Conservation (phyloP, 192 early-diverging fungal species). For the Coemansia sp. region DNA sequence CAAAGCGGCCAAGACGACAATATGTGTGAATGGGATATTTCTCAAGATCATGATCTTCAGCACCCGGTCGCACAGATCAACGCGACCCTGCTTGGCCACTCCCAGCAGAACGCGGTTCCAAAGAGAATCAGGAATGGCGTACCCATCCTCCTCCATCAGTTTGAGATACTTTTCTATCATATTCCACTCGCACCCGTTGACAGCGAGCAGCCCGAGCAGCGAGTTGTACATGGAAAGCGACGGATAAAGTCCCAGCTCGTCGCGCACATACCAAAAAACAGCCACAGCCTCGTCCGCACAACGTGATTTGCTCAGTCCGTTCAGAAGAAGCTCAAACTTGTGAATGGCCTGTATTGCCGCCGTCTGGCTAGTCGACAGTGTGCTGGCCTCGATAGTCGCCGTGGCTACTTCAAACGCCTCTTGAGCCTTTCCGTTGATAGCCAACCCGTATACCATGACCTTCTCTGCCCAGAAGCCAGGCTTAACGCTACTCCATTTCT, state of each 20-base stretch:
- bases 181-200: slow-evolving; percentile 13
- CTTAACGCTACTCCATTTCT: slow-evolving; percentile 19
- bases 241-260: slow-evolving; percentile 33
- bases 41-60: slow-evolving; percentile 24
- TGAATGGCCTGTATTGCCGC: slow-evolving; percentile 37
- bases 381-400: slow-evolving; percentile 18
- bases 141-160: slow-evolving; percentile 34
- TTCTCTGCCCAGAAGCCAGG: slow-evolving; percentile 45
- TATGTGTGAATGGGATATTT: slow-evolving; percentile 15
- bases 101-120: slow-evolving; percentile 48
- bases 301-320: slow-evolving; percentile 30
- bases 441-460: slow-evolving; percentile 49
- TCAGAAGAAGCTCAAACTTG: slow-evolving; percentile 43
- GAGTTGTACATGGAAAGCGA: slow-evolving; percentile 40
- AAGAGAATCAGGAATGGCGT: slow-evolving; percentile 14
- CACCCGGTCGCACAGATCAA: slow-evolving; percentile 30
- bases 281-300: slow-evolving; percentile 20
- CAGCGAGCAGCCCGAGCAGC: slow-evolving; percentile 33
- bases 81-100: slow-evolving; percentile 22
- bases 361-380: not conserved
- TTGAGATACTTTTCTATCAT: slow-evolving; percentile 21
- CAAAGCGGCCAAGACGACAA: slow-evolving; percentile 29
- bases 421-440: slow-evolving; percentile 23
- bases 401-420: slow-evolving; percentile 39
- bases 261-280: slow-evolving; percentile 35